A percentile compares a stretch with the other conserved stretches of the same genome.
Conservation (phyloP, 2,329 filamentous ascomycete species). For the Curvularia sp. region DNA sequence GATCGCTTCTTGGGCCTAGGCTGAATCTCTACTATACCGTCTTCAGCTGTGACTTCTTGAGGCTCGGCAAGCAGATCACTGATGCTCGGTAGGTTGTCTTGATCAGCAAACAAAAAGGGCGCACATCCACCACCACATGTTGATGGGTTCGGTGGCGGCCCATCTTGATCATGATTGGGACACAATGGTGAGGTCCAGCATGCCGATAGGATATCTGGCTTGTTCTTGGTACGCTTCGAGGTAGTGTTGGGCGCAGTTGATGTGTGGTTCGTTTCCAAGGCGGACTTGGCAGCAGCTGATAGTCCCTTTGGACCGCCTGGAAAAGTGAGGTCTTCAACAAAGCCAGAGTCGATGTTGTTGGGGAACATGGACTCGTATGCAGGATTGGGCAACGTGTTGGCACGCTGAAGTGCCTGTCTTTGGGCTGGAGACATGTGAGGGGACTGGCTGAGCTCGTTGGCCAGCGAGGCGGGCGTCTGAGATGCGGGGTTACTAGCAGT, state of each 20-base stretch:
- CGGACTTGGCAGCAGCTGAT: constrained; percentile 23
- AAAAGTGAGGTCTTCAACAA: constrained; percentile 50
- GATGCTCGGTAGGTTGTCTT: constrained; percentile 44
- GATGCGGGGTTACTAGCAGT: constrained; percentile 29
- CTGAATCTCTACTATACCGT: constrained; percentile 50
- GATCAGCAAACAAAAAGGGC: constrained; percentile 50
- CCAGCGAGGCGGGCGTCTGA: constrained; percentile 35
- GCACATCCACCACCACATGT: constrained; percentile 52
- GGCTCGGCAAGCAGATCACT: constrained; percentile 38
- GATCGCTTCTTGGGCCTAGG: constrained; percentile 46
- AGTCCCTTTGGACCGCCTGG: constrained; percentile 44
- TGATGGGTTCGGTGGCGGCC: constrained; percentile 50
- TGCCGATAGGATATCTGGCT: constrained; percentile 50
- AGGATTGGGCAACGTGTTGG: constrained; percentile 47
- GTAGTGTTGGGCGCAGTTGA: constrained; percentile 25
- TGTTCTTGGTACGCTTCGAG: constrained; percentile 46
- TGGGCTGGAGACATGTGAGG: constrained; percentile 38
- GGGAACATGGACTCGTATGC: constrained; percentile 49
- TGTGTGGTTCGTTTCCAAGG: constrained; percentile 27
- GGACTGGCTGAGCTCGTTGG: constrained; percentile 31
- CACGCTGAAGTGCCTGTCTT: constrained; percentile 35
- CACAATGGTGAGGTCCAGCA: constrained; percentile 54
- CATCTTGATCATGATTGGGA: constrained; percentile 50
- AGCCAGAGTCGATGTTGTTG: constrained; percentile 45
- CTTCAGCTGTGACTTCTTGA: constrained; percentile 44